phyloP scores from a whole-genome alignment of 2,329 filamentous ascomycete species.

The Myriosclerotinia curreyana region DNA sequence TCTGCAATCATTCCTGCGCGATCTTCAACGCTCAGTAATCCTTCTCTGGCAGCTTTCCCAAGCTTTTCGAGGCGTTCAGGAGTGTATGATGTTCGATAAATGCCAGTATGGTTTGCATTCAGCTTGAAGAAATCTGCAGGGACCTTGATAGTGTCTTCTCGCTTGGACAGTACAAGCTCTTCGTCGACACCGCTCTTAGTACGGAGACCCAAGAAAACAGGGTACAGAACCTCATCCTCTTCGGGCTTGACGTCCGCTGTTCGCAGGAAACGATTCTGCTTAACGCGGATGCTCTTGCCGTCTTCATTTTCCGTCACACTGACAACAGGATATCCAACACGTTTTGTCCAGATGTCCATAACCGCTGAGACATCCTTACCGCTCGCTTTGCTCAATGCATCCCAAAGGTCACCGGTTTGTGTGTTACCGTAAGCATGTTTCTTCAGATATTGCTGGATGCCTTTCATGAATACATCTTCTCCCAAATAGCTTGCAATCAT shows the following conservation, averaged over 20 bases:
- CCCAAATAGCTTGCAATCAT: slow-evolving; percentile 97
- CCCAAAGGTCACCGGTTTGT: slow-evolving; percentile 86
- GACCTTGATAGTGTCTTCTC: slow-evolving; percentile 75
- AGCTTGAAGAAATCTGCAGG: slow-evolving; percentile 92
- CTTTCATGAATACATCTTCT: slow-evolving; percentile 89
- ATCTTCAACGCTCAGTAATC: slow-evolving; percentile 81
- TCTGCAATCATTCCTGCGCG: slow-evolving; percentile 93
- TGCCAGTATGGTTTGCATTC: slow-evolving; percentile 89
- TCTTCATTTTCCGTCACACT: slow-evolving; percentile 74
- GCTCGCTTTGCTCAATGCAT: slow-evolving; percentile 79
- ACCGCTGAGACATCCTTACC: slow-evolving; percentile 87
- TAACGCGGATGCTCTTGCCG: slow-evolving; percentile 73
- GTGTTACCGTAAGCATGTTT: slow-evolving; percentile 98
- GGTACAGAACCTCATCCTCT: slow-evolving; percentile 84
- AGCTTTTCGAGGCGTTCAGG: slow-evolving; percentile 83
- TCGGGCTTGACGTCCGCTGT: slow-evolving; percentile 92
- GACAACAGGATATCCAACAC: slow-evolving; percentile 89
- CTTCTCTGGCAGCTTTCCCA: slow-evolving; percentile 77
- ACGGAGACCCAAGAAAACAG: slow-evolving; percentile 82
- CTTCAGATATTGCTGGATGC: slow-evolving; percentile 85
- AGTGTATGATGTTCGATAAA: slow-evolving; percentile 87
- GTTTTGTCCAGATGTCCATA: slow-evolving; percentile 96
- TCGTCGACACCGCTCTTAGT: slow-evolving; percentile 82
- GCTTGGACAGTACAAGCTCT: slow-evolving; percentile 63
- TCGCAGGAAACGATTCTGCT: slow-evolving; percentile 92